These are phyloP conservation scores for Rozella allomycis DNA, from an alignment of 371 early-diverging fungal species.

Conservation along the genomic window DNA sequence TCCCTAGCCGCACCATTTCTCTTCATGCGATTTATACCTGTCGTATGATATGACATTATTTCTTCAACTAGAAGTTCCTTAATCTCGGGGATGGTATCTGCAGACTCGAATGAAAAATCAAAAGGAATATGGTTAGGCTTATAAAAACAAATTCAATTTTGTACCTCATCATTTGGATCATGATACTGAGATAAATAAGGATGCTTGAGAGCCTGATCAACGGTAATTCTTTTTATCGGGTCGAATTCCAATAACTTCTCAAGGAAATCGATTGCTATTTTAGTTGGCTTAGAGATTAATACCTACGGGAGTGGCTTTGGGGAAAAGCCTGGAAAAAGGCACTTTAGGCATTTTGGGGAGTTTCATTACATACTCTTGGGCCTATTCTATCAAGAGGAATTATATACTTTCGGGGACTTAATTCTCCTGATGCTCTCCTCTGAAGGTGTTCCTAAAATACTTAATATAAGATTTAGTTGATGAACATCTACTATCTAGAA, in stretches of 20 bases:
- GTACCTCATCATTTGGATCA: constrained; percentile 41
- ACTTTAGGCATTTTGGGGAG: constrained; percentile 69
- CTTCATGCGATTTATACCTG: not conserved
- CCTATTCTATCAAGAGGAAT: constrained; percentile 20
- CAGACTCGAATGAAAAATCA: constrained; percentile 24
- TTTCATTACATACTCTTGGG: constrained; percentile 82
- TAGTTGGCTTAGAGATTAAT: constrained; percentile 19
- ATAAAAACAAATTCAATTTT: constrained; percentile 1
- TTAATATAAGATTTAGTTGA: constrained; percentile 93
- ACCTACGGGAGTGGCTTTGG: constrained; percentile 46
- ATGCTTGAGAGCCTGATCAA: constrained; percentile 55
- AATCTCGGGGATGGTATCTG: constrained; percentile 21
- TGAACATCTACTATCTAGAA: constrained; percentile 47
- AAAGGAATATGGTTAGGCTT: constrained; percentile 6
- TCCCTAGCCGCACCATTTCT: not conserved
- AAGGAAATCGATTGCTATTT: constrained; percentile 51
- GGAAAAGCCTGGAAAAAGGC: constrained; percentile 60
- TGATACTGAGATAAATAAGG: constrained; percentile 53
- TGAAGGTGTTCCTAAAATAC: constrained; percentile 90
- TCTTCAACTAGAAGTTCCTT: constrained; percentile 6
- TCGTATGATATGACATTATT: not conserved
- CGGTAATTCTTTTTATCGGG: constrained; percentile 53
- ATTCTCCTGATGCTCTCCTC: constrained; percentile 70
- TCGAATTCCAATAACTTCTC: constrained; percentile 55
- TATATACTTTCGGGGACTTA: constrained; percentile 42